A percentile compares a stretch with the other conserved stretches of the same genome.
phyloP scores from a whole-genome alignment of 2,329 filamentous ascomycete genomes.

The Cladorrhinum sp. region DNA sequence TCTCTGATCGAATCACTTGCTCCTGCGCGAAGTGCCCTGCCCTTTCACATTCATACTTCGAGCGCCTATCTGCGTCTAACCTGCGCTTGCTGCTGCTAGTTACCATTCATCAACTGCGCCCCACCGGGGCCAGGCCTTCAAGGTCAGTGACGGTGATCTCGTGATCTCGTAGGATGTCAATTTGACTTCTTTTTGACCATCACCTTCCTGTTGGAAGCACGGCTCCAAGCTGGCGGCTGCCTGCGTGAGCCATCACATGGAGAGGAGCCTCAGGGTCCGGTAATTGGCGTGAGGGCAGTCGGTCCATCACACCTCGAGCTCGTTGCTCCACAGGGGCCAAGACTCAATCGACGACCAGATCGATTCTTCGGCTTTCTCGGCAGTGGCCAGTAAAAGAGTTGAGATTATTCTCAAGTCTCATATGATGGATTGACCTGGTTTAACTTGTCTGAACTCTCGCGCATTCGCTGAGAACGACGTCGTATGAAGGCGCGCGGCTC shows the following conservation, averaged over 20 bases:
- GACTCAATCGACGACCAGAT: conserved; percentile 16
- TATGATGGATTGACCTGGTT: conserved; percentile 1
- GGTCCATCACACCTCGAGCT: conserved; percentile 16
- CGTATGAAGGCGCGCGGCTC: conserved; percentile 11
- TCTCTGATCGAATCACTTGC: not conserved
- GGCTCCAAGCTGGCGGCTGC: conserved; percentile 11
- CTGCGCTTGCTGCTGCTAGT: not conserved
- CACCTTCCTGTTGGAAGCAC: conserved; percentile 11
- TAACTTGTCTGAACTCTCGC: not conserved
- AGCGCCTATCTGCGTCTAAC: conserved; percentile 2
- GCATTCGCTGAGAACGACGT: not conserved
- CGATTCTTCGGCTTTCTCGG: conserved; percentile 18
- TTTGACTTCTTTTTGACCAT: conserved; percentile 2
- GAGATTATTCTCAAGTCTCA: not conserved
- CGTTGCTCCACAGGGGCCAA: conserved; percentile 17
- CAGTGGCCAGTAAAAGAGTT: conserved; percentile 1
- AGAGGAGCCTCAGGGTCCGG: conserved; percentile 4
- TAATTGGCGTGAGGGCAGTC: conserved; percentile 19
- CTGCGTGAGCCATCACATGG: conserved; percentile 23
- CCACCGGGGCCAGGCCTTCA: not conserved
- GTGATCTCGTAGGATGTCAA: not conserved
- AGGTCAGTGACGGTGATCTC: not conserved
- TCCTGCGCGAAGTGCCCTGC: not conserved
- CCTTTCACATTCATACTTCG: not conserved
- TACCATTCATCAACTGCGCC: conserved; percentile 1